Base-by-base conservation (phyloP, 148 eudicot species). In the Rhododendron ovatum region DNA sequence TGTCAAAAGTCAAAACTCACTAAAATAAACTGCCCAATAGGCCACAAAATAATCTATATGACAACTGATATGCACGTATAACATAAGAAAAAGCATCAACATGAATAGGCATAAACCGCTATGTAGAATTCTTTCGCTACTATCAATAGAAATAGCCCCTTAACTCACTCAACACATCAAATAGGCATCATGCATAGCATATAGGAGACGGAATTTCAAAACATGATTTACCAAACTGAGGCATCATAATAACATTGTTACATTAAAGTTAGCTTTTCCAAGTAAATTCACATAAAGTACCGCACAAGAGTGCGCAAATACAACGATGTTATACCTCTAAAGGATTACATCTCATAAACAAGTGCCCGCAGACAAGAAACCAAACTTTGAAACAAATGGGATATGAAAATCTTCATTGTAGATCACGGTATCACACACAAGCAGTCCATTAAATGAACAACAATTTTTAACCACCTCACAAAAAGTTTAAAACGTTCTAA, bases 1-100 rank as follows among this genome's bases (percentile, higher is more conserved):
- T 30, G 92, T 92, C 92, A 92, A 89, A 89, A 90, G 88, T 92
- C 91, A 92, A 89, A 89, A 88, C 81, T 85, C 53, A 87, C 81
- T 69, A 57, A 89, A 84, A 74, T 87, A 90, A 80, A 53, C 81
- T 53, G 33, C 81, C 51, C 71, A 84, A 84, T 57, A 84, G n/a
- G 81, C 43, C 35, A 82, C 43, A 79, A 85, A 84, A 74, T 83
- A 87, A 84, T 84, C 86, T 83, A 85, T 75, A 85, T 74, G 83
- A 88, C 83, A 73, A 82, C 37, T 65, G 78, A 67, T n/a, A 43
- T 20, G 48, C 50, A 84, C 39, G 51, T 45, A 75, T 74, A 28
- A 74, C 55, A 12, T n/a, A 35, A 35, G 11, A 28, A 45, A 84
- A 30, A 28, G 53, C 41, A 50, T 84, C 85, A 84, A 47, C 61